Percentiles rank a stretch among this genome's conserved stretches.
These are phyloP conservation scores for Erigeron canadensis DNA, from an alignment of 129 eudicot genomes.

Conservation along the genomic window DNA sequence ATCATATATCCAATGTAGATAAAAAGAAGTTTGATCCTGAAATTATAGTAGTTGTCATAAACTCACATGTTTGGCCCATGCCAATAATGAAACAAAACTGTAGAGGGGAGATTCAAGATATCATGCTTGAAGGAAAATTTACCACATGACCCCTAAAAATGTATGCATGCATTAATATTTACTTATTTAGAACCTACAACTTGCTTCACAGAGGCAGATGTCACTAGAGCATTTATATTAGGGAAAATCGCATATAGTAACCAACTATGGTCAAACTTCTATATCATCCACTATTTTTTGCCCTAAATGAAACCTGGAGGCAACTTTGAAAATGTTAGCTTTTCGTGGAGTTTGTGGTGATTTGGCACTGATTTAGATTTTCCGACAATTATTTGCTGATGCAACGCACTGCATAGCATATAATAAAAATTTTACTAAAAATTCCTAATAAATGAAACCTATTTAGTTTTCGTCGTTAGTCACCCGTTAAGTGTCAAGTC, in stretches of 20 bases:
- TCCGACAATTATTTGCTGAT: not conserved
- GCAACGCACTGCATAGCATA: not conserved
- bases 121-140: slow-evolving; percentile 6
- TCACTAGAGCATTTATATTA: not conserved
- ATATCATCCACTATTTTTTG: not conserved
- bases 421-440: no score
- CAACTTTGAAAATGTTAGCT: not conserved
- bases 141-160: slow-evolving; percentile 13
- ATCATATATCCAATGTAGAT: slow-evolving; percentile 38
- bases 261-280: not conserved
- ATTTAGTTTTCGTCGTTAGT: no score
- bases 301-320: not conserved
- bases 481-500: no score
- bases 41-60: slow-evolving; percentile 29
- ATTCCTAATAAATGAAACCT: no score
- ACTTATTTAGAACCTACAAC: not conserved
- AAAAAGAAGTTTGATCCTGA: slow-evolving; percentile 60
- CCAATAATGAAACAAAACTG: slow-evolving; percentile 14
- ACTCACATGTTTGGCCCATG: slow-evolving; percentile 15
- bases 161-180: slow-evolving; percentile 5
- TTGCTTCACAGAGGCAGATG: not conserved
- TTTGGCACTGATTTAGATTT: not conserved
- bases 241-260: not conserved
- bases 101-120: not conserved
- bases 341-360: not conserved